Evolutionary conservation across 192 early-diverging fungal genomes (phyloP).

Genomic region (Coemansia sp.): DNA sequence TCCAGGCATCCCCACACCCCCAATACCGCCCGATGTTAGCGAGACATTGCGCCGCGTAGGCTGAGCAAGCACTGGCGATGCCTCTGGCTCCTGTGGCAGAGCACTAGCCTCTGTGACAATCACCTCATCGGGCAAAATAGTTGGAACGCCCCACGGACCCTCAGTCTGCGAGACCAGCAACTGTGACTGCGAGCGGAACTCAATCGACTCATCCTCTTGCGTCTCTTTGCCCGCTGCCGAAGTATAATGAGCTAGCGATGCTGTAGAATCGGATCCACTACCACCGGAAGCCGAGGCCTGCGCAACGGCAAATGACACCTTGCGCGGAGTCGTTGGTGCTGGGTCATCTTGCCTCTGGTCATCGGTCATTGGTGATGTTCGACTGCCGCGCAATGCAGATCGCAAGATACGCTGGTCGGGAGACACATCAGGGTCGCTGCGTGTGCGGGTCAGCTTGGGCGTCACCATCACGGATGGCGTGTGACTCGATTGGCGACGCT

Average conservation of each 20-base stretch:
- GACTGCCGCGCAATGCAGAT: slow-evolving; percentile 32
- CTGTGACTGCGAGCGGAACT: slow-evolving; percentile 10
- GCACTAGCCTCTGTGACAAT: not conserved
- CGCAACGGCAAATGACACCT: slow-evolving; percentile 20
- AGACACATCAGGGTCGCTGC: slow-evolving; percentile 20
- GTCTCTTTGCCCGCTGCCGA: not conserved
- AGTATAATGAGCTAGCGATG: not conserved
- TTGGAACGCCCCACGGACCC: not conserved
- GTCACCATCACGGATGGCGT: slow-evolving; percentile 8
- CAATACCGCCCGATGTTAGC: slow-evolving; percentile 6
- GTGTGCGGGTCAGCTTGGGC: slow-evolving; percentile 30
- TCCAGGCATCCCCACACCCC: slow-evolving; percentile 36
- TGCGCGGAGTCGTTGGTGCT: slow-evolving; percentile 10
- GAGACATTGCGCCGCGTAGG: slow-evolving; percentile 8
- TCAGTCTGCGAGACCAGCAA: not conserved
- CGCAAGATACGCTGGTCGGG: slow-evolving; percentile 18
- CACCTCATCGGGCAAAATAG: not conserved
- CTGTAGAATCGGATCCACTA: not conserved
- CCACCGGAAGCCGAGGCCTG: not conserved
- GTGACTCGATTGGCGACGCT: slow-evolving; percentile 8
- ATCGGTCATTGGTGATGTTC: slow-evolving; percentile 6
- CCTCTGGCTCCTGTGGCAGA: not conserved
- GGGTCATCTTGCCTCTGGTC: not conserved
- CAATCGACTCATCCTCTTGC: slow-evolving; percentile 16
- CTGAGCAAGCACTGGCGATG: not conserved